Evolutionary conservation across 208 protist genomes (phyloP), one percentile per base, ranked within the genome.

Genomic region (Porcisia hertigi): DNA sequence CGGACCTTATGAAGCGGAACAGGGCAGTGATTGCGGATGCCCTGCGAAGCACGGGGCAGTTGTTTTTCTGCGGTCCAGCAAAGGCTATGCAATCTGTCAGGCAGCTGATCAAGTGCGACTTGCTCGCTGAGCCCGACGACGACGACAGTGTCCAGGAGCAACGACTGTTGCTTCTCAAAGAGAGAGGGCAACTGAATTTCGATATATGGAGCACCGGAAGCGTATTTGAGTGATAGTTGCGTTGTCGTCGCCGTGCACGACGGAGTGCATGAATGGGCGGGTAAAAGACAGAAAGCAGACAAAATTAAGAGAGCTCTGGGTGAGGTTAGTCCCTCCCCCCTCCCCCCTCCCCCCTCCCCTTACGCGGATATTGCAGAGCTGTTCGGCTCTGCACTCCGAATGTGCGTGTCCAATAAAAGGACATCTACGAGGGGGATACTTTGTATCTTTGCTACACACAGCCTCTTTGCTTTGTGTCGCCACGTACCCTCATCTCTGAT

Each of bases 41-140:
- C 45, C 73, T 95, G 63, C 76, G 86, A 45, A 76, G 54, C 20
- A 63, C 54, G 53, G 87, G 73, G 1, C 75, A 85, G 12, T 16
- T 95, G 57, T 97, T 97, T 80, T 85, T 85, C 8, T 95, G 93
- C 69, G 93, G 93, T 45, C 92, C 92, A 25, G 71, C 82, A 55
- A 78, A 73, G 8, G 86, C 86, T 53, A 66, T 96, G 11, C 80
- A 79, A 62, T 87, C 87, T 53, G 73, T 93, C 20, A 86, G 90
- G 23, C 53, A 81, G 62, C 53, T 86, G 36, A 34, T 96, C 39
- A 76, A 83, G 47, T 62, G 73, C 45, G 75, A 83, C 66, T 74
- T 96, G 54, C 83, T 96, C 36, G 73, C 76, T 20, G 83, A 86
- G 67, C 63, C 73, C 16, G 90, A 91, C 67, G 91, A 96, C 73